Percentiles rank a stretch among this genome's conserved stretches.
Evolutionary conservation across 345 rosid species (phyloP).

Genomic region (Eucalyptus tenuipes): DNA sequence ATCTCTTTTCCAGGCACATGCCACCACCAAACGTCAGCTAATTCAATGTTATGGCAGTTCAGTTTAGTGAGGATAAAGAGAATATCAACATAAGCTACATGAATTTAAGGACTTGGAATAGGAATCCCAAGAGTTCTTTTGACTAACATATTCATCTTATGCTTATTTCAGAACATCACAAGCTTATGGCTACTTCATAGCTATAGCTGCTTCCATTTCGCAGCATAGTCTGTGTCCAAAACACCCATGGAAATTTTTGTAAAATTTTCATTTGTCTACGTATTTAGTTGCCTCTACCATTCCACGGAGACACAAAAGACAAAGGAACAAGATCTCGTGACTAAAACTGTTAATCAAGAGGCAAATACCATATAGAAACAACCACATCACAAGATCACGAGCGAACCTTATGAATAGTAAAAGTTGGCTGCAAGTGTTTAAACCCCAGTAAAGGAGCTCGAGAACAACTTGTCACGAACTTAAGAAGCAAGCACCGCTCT

Average conservation of each 20-base stretch:
- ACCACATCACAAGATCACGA: neutral
- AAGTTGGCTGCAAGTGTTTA: conserved; percentile 87
- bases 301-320: neutral
- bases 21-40: neutral
- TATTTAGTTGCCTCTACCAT: neutral
- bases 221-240: neutral
- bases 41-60: neutral
- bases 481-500: conserved; percentile 88
- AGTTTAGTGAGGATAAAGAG: neutral
- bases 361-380: neutral
- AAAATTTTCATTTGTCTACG: neutral
- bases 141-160: neutral
- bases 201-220: neutral
- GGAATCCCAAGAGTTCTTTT: neutral
- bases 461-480: conserved; percentile 97
- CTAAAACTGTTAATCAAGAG: neutral
- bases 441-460: conserved; percentile 93
- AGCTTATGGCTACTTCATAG: neutral
- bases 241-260: neutral
- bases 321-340: neutral
- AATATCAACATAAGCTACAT: neutral
- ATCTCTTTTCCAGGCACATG: neutral
- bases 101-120: neutral
- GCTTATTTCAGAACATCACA: neutral
- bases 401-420: conserved; percentile 83